These are phyloP conservation scores for Metarhizium anisopliae DNA, from an alignment of 2,329 filamentous ascomycete species.

Conservation along the genomic window DNA sequence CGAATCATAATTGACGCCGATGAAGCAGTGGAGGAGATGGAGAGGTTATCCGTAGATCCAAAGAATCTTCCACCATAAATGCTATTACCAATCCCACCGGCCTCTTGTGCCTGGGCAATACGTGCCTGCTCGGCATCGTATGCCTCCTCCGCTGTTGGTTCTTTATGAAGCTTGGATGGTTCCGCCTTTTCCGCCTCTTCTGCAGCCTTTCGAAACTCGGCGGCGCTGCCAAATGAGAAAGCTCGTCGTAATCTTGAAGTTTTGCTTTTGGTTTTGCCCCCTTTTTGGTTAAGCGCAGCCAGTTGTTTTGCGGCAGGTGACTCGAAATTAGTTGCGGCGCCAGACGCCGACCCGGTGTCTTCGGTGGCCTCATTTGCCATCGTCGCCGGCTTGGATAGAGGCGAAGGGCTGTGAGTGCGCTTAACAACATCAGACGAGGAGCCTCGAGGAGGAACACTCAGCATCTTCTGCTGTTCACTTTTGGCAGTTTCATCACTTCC, in stretches of 20 bases:
- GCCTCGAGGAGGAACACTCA: conserved; percentile 51
- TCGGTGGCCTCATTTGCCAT: conserved; percentile 47
- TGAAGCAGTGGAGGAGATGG: conserved; percentile 81
- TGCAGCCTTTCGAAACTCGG: conserved; percentile 73
- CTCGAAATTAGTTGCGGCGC: conserved; percentile 28
- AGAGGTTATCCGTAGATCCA: conserved; percentile 89
- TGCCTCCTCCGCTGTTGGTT: conserved; percentile 52
- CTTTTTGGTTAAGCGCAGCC: conserved; percentile 78
- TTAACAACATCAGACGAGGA: conserved; percentile 60
- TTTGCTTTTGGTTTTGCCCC: conserved; percentile 71
- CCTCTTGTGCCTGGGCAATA: conserved; percentile 89
- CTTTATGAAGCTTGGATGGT: conserved; percentile 54
- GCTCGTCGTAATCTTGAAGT: conserved; percentile 78
- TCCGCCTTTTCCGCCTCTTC: conserved; percentile 28
- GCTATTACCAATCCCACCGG: conserved; percentile 78
- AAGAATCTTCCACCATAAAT: conserved; percentile 90
- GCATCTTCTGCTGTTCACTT: conserved; percentile 44
- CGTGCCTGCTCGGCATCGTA: conserved; percentile 83
- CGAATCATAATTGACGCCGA: conserved; percentile 90
- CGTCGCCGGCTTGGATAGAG: conserved; percentile 61
- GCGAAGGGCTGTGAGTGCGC: conserved; percentile 58
- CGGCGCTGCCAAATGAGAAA: conserved; percentile 93
- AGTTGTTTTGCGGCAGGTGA: conserved; percentile 79
- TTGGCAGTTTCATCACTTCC: conserved; percentile 39
- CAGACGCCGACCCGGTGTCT: conserved; percentile 30